Evolutionary conservation across 1,139 yeast genomes (phyloP).

Genomic region (Saccharomyces hybrid): DNA sequence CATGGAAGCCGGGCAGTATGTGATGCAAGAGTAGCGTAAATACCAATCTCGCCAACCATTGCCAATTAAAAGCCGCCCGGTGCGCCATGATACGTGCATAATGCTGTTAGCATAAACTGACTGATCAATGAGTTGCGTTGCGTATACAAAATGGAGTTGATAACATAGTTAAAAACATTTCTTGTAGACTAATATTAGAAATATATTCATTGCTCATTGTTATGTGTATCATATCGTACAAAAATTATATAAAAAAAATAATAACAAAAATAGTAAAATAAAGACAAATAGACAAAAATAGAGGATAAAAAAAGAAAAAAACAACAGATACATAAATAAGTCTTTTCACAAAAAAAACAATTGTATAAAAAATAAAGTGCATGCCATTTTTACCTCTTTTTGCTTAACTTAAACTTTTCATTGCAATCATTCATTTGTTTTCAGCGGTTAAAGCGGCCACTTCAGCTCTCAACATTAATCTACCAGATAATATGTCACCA

Average conservation of each 20-base stretch:
- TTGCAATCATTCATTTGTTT: constrained; percentile 1
- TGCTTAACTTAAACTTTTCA: constrained; percentile 1
- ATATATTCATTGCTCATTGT: constrained; percentile 1
- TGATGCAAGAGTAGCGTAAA: not conserved
- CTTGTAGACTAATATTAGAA: not conserved
- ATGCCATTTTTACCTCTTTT: not conserved
- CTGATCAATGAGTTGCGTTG: not conserved
- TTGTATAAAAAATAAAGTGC: not conserved
- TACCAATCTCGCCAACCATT: not conserved
- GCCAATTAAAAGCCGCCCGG: not conserved
- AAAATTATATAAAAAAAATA: not conserved
- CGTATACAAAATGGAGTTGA: not conserved
- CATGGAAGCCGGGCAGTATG: not conserved
- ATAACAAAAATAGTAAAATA: not conserved
- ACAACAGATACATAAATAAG: not conserved
- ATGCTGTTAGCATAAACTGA: not conserved
- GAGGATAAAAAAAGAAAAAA: not conserved
- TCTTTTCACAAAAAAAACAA: not conserved
- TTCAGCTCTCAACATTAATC: constrained; percentile 43
- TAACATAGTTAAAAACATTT: not conserved
- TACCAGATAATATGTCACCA: constrained; percentile 65
- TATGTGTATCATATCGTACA: constrained; percentile 1
- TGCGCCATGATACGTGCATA: not conserved
- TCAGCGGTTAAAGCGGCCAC: constrained; percentile 20
- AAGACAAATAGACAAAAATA: constrained; percentile 1